phyloP scores from a whole-genome alignment of 108 stramenopile genomes.

The Cylindrotheca closterium region DNA sequence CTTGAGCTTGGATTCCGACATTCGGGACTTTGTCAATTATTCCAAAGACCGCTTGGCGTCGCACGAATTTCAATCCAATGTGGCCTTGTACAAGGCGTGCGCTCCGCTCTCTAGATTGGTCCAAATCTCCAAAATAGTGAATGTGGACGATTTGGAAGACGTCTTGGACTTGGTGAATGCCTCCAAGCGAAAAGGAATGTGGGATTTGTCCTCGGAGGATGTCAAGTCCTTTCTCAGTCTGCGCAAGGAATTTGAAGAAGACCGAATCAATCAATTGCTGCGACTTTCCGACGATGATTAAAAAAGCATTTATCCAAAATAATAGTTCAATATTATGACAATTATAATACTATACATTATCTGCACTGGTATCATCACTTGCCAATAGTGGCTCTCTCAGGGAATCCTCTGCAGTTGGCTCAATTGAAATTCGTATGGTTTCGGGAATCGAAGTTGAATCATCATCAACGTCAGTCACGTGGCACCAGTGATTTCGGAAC shows the following conservation, averaged over 20 bases:
- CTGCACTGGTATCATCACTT: no score
- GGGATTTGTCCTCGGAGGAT: slow-evolving; percentile 85
- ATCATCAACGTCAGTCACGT: no score
- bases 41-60: slow-evolving; percentile 65
- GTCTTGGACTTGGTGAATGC: slow-evolving; percentile 77
- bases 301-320: no score
- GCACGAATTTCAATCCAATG: slow-evolving; percentile 58
- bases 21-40: slow-evolving; percentile 75
- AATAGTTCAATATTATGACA: no score
- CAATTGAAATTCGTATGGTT: no score
- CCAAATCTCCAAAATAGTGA: slow-evolving; percentile 74
- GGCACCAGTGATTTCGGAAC: no score
- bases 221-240: slow-evolving; percentile 61
- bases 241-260: slow-evolving; percentile 75
- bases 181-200: slow-evolving; percentile 75
- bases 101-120: slow-evolving; percentile 67
- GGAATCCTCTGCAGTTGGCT: no score
- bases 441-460: no score
- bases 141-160: slow-evolving; percentile 86
- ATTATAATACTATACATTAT: no score
- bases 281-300: slow-evolving; percentile 24
- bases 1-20: slow-evolving; percentile 78
- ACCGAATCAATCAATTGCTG: slow-evolving; percentile 70
- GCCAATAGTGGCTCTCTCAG: no score
- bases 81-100: slow-evolving; percentile 62